Evolutionary conservation across 2,329 filamentous ascomycete species (phyloP), one percentile per base, ranked within the genome.

Genomic region (Cryphonectria japonica): DNA sequence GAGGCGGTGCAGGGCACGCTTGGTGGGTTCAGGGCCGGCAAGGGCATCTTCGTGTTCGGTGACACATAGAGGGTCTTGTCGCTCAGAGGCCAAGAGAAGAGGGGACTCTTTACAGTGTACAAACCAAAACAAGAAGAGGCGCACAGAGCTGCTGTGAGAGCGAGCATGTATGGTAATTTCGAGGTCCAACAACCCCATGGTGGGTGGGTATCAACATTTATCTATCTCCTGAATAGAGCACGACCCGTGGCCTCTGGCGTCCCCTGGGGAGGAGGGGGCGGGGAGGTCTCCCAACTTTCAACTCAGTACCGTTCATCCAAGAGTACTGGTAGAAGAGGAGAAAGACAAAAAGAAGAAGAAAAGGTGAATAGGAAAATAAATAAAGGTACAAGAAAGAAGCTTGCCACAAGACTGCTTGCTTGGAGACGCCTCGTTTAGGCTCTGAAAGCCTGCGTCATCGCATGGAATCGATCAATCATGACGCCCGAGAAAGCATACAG

Each of bases 391-490:
- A 50, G 43, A 50, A 8, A 50, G 37, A 50, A 8, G 6, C 4
- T 22, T 7, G 19, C 32, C 32, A 3, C 39, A 8, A n/a, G 19
- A 32, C 29, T 7, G 34, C 19, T 1, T 14, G 52, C 43, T n/a
- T 50, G 54, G 29, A 32, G 26, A 34, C 29, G 54, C 5, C 16
- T 32, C 54, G 6, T 32, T 73, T 83, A 93, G n/a, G 91, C 91
- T 79, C 93, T 88, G 84, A 95, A 95, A 68, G 93, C 92, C 84
- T 99, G 96, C 73, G 97, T 93, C 83, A 97, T 90, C 76, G 95
- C 94, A 83, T 99, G 96, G 75, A 98, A 84, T 76, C 94, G 91
- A 83, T 99, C 96, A 83, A 99, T 98, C 54, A 98, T 92, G 4
- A 97, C 93, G 0, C 95, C 94, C 76, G 97, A 95, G 77, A 97